A percentile compares a stretch with the other conserved stretches of the same genome.
Conservation (phyloP, 768 basidiomycete species). For the Mycena sanguinolenta region DNA sequence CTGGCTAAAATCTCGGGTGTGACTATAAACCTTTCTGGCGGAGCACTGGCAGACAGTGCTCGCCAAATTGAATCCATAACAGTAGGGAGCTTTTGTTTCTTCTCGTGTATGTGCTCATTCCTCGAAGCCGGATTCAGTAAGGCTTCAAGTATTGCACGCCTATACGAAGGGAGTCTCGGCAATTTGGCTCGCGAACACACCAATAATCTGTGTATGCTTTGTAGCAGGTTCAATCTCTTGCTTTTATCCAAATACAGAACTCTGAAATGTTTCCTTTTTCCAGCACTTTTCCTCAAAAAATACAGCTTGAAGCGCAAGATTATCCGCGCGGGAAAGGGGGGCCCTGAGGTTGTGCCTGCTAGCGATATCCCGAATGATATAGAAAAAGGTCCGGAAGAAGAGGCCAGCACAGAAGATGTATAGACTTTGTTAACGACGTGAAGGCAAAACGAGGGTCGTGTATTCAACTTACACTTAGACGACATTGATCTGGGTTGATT, state of each 20-base stretch:
- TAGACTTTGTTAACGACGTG: not conserved
- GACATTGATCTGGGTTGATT: no score
- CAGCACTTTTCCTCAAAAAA: slow-evolving; percentile 34
- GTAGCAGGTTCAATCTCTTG: slow-evolving; percentile 12
- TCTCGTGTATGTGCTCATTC: not conserved
- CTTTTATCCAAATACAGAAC: not conserved
- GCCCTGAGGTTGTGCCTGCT: slow-evolving; percentile 6
- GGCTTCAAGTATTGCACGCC: slow-evolving; percentile 28
- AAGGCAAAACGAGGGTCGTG: not conserved
- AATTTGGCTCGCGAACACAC: slow-evolving; percentile 34
- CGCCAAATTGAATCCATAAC: slow-evolving; percentile 24
- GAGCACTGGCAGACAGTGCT: slow-evolving; percentile 24
- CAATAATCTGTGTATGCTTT: slow-evolving; percentile 27
- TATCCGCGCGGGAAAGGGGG: slow-evolving; percentile 20
- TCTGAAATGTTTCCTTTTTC: not conserved
- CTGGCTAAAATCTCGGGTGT: slow-evolving; percentile 26
- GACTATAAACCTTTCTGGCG: slow-evolving; percentile 25
- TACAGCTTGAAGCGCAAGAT: slow-evolving; percentile 35
- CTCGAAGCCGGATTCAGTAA: slow-evolving; percentile 23
- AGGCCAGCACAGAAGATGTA: not conserved
- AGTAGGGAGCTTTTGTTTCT: not conserved
- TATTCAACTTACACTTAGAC: no score
- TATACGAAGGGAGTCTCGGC: slow-evolving; percentile 32
- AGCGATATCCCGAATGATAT: not conserved
- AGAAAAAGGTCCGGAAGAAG: slow-evolving; percentile 16